Evolutionary conservation across 129 eudicot species (phyloP).

Genomic region (Gnaphalium uliginosum): DNA sequence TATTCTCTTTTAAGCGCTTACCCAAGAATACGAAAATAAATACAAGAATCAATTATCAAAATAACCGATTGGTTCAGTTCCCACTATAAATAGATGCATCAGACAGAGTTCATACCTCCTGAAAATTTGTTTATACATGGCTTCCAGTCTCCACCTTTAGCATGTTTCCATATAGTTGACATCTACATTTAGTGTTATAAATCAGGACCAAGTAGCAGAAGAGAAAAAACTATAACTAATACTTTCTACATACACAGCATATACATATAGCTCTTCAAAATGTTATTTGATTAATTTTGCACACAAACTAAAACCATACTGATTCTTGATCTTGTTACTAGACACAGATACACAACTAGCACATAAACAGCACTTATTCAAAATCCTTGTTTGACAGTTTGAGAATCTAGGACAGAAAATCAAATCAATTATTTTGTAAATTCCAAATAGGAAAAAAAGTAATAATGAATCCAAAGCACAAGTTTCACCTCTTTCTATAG

Average conservation of each 20-base stretch:
- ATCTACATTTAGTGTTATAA: conserved; percentile 46
- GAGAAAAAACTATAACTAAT: not conserved
- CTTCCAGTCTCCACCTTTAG: conserved; percentile 84
- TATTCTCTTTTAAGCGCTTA: not conserved
- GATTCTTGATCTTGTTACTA: conserved; percentile 12
- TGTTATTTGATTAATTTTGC: not conserved
- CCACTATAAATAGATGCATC: not conserved
- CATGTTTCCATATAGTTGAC: conserved; percentile 89
- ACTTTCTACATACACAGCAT: conserved; percentile 2
- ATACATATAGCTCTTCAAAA: not conserved
- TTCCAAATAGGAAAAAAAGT: not conserved
- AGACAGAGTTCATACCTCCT: conserved; percentile 54
- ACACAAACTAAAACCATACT: not conserved
- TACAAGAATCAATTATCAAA: not conserved
- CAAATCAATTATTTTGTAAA: not conserved
- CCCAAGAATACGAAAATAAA: not conserved
- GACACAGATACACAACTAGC: not conserved
- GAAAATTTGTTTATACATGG: conserved; percentile 81
- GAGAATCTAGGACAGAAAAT: not conserved
- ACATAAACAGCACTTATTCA: not conserved
- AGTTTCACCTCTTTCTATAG: not conserved
- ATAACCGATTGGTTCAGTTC: not conserved
- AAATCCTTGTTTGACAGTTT: conserved; percentile 4
- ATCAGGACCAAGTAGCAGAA: conserved; percentile 24
- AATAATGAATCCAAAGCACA: conserved; percentile 1